Evolutionary conservation across 306 rosid species (phyloP), one percentile per base, ranked within the genome.

Genomic region (Lithocarpus polystachyus): DNA sequence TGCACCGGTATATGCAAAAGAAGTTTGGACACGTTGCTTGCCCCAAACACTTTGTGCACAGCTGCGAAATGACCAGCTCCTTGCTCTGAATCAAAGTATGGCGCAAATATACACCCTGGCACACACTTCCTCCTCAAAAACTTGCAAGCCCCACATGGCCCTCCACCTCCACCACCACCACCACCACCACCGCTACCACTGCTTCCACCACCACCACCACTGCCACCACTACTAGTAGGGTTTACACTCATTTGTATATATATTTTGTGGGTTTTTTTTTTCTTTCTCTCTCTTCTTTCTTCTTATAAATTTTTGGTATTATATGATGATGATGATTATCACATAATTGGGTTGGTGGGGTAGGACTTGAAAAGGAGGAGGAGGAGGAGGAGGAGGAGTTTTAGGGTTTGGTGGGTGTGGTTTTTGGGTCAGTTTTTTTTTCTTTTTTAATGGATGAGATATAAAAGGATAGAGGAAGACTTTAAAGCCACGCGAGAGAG

Each of bases 141-240:
- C 87, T 94, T 94, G 78, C 99, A 94, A 9, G 99, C 99, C 0
- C 99, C 99, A 33, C 99, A 94, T 3, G 99, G 99, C 2, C 98
- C 94, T 0, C 90, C 82, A 0, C 96, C 76, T 0, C 88, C 76
- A 0, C 80, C 68, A 0, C 89, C 53, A 0, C 87, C 31, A 0
- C 84, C 9, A 3, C 85, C 10, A 0, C 82, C 6, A 0, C 81
- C 20, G 1, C 82, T 33, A 0, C 89, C 68, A 20, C 84, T 28
- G 0, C 89, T 55, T 0, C 82, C 56, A 0, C 92, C 33, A 0
- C 87, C 74, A 2, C 87, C 65, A 2, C 71, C 75, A 2, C 82
- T 82, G n/a, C 75, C 76, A 18, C 76, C 69, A 14, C 86, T 78
- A 61, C 88, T 69, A 55, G 86, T 70, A 67, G 97, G 83, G 86